Percentiles rank a stretch among this genome's conserved stretches.
phyloP scores from a whole-genome alignment of 805 yeast genomes.

The Candida patagonica region DNA sequence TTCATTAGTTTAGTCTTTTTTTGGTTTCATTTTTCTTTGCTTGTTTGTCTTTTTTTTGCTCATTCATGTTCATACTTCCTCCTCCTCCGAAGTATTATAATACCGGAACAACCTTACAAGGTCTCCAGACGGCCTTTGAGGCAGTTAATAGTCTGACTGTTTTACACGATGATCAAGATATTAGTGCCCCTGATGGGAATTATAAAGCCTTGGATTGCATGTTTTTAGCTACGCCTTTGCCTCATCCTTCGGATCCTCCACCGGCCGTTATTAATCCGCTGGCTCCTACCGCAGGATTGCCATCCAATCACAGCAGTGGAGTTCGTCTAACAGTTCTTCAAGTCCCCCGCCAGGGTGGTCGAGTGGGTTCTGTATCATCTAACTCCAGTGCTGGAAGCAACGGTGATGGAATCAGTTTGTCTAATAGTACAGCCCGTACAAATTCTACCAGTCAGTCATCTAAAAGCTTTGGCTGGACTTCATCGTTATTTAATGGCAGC shows the following conservation, averaged over 20 bases:
- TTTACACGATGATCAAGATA: conserved; percentile 18
- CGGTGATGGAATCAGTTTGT: neutral
- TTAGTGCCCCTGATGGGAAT: conserved; percentile 28
- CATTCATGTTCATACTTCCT: conserved; percentile 24
- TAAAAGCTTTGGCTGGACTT: conserved; percentile 14
- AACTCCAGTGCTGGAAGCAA: neutral
- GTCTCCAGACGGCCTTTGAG: conserved; percentile 13
- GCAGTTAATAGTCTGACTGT: conserved; percentile 19
- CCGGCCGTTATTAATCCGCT: conserved; percentile 28
- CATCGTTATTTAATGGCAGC: conserved; percentile 10
- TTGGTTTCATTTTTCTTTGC: neutral
- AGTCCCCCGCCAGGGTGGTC: neutral
- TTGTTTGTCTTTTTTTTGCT: neutral
- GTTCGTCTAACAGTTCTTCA: conserved; percentile 7
- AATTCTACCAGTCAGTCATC: conserved; percentile 4
- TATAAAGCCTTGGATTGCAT: conserved; percentile 23
- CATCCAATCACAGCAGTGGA: conserved; percentile 20
- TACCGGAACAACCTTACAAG: conserved; percentile 7
- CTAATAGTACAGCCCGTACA: neutral
- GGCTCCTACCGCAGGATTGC: conserved; percentile 25
- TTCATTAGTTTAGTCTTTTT: neutral
- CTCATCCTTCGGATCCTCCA: conserved; percentile 30
- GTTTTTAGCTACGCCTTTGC: conserved; percentile 30
- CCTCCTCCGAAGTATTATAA: conserved; percentile 24
- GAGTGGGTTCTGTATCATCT: neutral